Conservation (phyloP, 208 protist genomes). For the Leishmania turanica region DNA sequence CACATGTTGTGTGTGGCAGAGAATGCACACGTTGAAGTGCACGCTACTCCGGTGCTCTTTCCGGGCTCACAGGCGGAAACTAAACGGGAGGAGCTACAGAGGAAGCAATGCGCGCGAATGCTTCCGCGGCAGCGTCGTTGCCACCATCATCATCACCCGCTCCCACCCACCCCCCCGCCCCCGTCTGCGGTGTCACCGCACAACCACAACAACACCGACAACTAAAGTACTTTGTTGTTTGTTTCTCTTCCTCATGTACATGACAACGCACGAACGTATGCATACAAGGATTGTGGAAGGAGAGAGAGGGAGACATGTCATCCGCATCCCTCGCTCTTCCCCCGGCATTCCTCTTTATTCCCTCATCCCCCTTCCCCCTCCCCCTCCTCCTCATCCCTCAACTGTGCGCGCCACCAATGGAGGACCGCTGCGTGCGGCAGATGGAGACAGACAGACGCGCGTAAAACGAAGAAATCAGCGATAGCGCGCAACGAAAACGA, state of each 20-base stretch:
- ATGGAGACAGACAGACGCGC: no score
- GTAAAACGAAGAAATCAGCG: no score
- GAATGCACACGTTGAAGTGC: neutral
- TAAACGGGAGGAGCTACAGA: neutral
- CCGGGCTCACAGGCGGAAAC: no score
- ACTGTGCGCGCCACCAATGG: no score
- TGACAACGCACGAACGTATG: neutral
- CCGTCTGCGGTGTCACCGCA: neutral
- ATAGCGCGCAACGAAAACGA: no score
- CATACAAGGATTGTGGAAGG: neutral
- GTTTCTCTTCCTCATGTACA: neutral
- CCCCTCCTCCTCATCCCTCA: no score
- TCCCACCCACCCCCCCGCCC: no score
- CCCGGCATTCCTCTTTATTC: no score
- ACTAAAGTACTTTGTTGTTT: neutral
- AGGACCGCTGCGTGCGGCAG: no score
- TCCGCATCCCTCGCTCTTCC: no score
- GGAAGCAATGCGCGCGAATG: neutral
- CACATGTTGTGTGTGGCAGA: neutral
- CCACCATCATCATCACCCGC: no score
- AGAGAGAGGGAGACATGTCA: neutral
- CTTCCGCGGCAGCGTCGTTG: neutral
- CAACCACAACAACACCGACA: neutral
- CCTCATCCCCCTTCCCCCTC: no score
- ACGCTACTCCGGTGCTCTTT: neutral